Evolutionary conservation across 148 eudicot species (phyloP), one percentile per base, ranked within the genome.

Genomic region (Fagopyrum homotropicum): DNA sequence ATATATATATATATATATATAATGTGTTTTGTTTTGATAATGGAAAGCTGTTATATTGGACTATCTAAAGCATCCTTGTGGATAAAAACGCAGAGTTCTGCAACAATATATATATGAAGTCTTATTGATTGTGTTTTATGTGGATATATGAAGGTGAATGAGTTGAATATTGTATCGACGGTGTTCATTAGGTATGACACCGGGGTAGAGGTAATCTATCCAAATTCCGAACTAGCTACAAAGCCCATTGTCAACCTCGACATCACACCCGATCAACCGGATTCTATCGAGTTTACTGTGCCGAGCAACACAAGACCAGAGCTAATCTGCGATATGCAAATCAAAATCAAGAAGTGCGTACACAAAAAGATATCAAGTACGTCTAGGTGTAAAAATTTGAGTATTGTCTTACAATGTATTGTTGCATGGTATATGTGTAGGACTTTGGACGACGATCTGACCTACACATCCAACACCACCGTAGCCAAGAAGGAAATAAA

Each of bases 61-160:
- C 26, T 22, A 22, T 22, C 26, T 22, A 22, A 22, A 22, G 26
- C 26, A 22, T 22, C 26, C 26, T 22, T 22, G 26, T 22, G 26
- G 26, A 22, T 22, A 22, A 22, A 22, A 22, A 22, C 26, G 26
- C 26, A 22, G 26, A 22, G 26, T 22, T 22, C 26, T 22, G 26
- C 26, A 22, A 22, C 26, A 22, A 22, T 22, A 22, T 22, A 22
- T 22, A 22, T 22, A 22, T 22, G 26, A 22, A 22, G 26, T 22
- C 26, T 22, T 22, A 22, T 22, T 22, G 26, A 22, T 22, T 22
- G 52, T 10, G 12, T 8, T 57, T 57, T 57, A 6, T 43, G 35
- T 66, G 11, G 12, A 66, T 17, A 66, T 46, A 66, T 66, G 71
- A 66, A 66, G 43, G 71, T 66, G 71, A 66, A 15, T 30, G 71